Base-by-base conservation (phyloP, 2,329 filamentous ascomycete species). In the Plenodomus tracheiphilus region DNA sequence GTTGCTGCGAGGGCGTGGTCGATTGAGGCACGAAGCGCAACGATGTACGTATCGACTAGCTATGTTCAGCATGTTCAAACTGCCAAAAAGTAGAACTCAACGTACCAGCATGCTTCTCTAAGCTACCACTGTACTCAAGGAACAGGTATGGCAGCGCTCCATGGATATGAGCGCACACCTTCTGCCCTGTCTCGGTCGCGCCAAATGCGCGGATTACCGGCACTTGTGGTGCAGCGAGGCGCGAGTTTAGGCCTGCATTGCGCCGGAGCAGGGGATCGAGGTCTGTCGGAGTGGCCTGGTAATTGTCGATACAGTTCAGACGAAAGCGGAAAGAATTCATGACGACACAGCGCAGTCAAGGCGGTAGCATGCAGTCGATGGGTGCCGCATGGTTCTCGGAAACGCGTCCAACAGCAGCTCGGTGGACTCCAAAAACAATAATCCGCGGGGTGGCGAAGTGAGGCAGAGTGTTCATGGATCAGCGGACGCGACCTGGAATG, bases 101-200 rank as follows among this genome's bases (percentile, higher is more conserved):
- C 82, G 68, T 73, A 92, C 89, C 88, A 69, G 86, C 81, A 54
- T 88, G 81, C 9, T 80, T 77, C 35, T 79, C 79, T 51, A 94
- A 72, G 59, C 81, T 82, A 18, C 89, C 91, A 40, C 81, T 78
- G 70, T 96, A 96, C 70, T 93, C 87, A 47, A 99, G 79, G 69
- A 91, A 97, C n/a, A 97, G 77, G 68, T 99, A 99, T 1, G 94
- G 94, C 64, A 99, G 92, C 18, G 90, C 91, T 51, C 95, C 94
- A 73, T 97, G 94, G 47, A 99, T 85, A 75, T 99, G 94, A 22
- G 90, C 90, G 75, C 94, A 97, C 15, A 97, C 91, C 68, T 95
- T 97, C 74, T 97, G 92, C 0, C 94, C 94, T 0, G 91, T 94
- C 70, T 96, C 91, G 1, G 93, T 97, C 3, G 91, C 86, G 1